Conservation (phyloP, 352 stramenopile species). For the Globisporangium mamillatum region DNA sequence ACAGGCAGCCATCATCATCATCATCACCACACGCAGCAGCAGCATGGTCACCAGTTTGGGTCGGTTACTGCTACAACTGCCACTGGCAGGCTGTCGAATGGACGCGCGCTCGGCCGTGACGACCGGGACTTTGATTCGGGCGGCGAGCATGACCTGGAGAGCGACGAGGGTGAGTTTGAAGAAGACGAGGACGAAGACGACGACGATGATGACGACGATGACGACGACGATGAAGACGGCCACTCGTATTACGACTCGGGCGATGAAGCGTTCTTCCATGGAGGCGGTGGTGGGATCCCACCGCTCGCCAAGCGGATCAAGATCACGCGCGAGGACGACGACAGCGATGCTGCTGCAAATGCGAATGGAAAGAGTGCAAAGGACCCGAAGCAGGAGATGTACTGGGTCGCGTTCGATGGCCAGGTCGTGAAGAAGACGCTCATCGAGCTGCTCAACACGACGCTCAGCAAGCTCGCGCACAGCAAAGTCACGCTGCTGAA, state of each 20-base stretch:
- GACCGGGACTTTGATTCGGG: slow-evolving; percentile 16
- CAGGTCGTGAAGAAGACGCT: slow-evolving; percentile 66
- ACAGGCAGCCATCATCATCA: background rate
- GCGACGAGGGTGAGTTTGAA: slow-evolving; percentile 18
- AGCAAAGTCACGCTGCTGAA: slow-evolving; percentile 28
- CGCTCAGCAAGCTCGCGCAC: slow-evolving; percentile 36
- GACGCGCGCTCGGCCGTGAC: slow-evolving; percentile 8
- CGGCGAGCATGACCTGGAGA: slow-evolving; percentile 19
- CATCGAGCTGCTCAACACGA: slow-evolving; percentile 42
- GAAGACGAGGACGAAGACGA: slow-evolving; percentile 29
- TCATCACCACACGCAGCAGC: slow-evolving; percentile 6
- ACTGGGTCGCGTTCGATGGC: slow-evolving; percentile 68
- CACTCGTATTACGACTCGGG: slow-evolving; percentile 57
- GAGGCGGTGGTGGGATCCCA: slow-evolving; percentile 15
- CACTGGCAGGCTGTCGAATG: background rate
- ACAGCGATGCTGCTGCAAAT: slow-evolving; percentile 11
- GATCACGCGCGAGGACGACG: slow-evolving; percentile 25
- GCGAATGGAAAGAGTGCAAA: slow-evolving; percentile 4
- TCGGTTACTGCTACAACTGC: background rate
- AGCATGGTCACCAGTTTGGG: background rate
- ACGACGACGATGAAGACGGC: slow-evolving; percentile 37
- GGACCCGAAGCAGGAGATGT: slow-evolving; percentile 39
- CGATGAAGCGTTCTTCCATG: slow-evolving; percentile 41
- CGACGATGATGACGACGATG: slow-evolving; percentile 45
- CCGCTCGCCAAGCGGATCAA: slow-evolving; percentile 54